phyloP scores from a whole-genome alignment of 2,329 filamentous ascomycete genomes.

The Colletotrichum nymphaeae region DNA sequence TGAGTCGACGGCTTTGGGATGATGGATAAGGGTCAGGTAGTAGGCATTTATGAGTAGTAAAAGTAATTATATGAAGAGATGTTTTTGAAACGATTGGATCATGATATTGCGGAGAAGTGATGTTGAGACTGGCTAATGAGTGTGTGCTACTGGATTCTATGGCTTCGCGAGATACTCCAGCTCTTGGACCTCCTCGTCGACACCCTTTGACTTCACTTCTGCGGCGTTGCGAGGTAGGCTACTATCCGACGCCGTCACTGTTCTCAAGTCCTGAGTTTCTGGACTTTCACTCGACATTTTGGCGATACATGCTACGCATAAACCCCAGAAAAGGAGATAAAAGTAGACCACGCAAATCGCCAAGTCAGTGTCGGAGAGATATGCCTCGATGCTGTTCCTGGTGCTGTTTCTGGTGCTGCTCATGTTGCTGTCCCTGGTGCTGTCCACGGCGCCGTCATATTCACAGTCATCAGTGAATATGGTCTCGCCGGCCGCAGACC shows the following conservation, averaged over 20 bases:
- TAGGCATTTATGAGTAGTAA: neutral
- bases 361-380: too few species aligned
- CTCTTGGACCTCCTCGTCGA: neutral
- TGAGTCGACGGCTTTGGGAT: constrained; percentile 71
- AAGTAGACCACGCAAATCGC: too few species aligned
- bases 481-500: too few species aligned
- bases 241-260: neutral
- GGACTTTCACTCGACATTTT: neutral
- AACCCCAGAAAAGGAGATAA: neutral
- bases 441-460: too few species aligned
- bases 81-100: too few species aligned
- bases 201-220: neutral
- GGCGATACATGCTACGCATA: neutral
- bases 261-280: neutral
- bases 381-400: too few species aligned
- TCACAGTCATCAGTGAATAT: too few species aligned
- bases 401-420: too few species aligned
- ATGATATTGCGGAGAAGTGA: neutral
- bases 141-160: neutral
- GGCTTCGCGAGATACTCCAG: neutral
- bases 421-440: too few species aligned
- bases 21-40: constrained; percentile 40
- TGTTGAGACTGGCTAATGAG: neutral
- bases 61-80: neutral
- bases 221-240: too few species aligned